These are phyloP conservation scores for Solanum bulbocastanum DNA, from an alignment of 257 asterid species.

Conservation along the genomic window DNA sequence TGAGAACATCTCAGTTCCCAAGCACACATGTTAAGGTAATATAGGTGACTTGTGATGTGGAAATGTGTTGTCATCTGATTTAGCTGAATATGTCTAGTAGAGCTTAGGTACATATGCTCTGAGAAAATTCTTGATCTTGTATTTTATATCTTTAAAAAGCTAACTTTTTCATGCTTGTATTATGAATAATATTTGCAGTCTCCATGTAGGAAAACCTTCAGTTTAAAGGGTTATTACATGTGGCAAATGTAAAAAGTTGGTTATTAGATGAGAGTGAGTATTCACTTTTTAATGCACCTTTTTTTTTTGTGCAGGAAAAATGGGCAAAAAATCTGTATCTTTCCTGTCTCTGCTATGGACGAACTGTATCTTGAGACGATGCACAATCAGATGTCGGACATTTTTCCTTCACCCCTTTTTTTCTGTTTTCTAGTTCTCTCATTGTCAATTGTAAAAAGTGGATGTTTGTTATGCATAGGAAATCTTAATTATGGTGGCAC, in stretches of 20 bases:
- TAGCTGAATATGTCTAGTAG: neutral
- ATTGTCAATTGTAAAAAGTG: slow-evolving; percentile 2
- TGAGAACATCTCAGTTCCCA: slow-evolving; percentile 35
- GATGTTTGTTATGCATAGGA: neutral
- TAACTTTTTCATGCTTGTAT: neutral
- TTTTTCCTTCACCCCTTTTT: neutral
- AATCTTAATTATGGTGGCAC: neutral
- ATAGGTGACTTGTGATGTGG: neutral
- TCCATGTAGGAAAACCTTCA: neutral
- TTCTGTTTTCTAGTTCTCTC: neutral
- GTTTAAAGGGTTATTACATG: neutral
- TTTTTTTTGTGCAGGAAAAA: slow-evolving; percentile 10
- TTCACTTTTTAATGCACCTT: neutral
- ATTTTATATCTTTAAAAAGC: neutral
- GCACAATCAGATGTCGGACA: neutral
- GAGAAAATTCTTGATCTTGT: neutral
- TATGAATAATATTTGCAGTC: neutral
- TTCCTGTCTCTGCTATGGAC: slow-evolving; percentile 20
- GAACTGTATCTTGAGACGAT: slow-evolving; percentile 16
- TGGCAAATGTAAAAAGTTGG: neutral
- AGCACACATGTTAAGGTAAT: slow-evolving; percentile 27
- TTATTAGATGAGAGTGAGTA: neutral
- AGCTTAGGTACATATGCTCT: neutral
- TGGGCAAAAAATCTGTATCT: slow-evolving; percentile 31
- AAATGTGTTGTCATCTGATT: neutral